Evolutionary conservation across 441 rosid species (phyloP).

Genomic region (Geranium incanum): DNA sequence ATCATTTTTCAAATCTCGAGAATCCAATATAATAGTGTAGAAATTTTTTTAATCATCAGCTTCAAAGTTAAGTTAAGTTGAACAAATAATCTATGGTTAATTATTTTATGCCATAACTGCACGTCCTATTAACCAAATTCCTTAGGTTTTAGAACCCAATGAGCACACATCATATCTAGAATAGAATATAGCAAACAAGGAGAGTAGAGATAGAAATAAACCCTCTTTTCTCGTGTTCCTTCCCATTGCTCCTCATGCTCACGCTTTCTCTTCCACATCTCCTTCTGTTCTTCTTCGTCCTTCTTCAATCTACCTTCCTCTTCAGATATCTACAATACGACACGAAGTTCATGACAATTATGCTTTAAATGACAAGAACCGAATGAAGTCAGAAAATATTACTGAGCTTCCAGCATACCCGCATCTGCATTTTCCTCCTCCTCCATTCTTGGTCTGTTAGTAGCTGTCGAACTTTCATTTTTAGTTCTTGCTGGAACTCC

Average conservation of each 20-base stretch:
- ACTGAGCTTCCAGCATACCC: slow-evolving; percentile 45
- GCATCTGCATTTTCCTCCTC: slow-evolving; percentile 94
- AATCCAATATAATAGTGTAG: background rate
- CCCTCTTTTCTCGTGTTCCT: slow-evolving; percentile 92
- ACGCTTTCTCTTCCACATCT: slow-evolving; percentile 90
- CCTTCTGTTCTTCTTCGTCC: slow-evolving; percentile 92
- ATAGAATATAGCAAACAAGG: background rate
- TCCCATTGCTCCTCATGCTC: slow-evolving; percentile 99
- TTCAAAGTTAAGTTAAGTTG: background rate
- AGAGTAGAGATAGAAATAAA: slow-evolving; percentile 23
- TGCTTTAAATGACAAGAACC: slow-evolving; percentile 11
- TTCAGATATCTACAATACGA: slow-evolving; percentile 61
- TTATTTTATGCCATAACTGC: background rate
- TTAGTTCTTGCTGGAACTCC: slow-evolving; percentile 73
- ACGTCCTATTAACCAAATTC: background rate
- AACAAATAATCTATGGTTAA: background rate
- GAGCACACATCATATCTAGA: background rate
- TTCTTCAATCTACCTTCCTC: slow-evolving; percentile 95
- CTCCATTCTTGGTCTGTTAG: slow-evolving; percentile 97
- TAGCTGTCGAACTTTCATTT: slow-evolving; percentile 77
- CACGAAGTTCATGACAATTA: slow-evolving; percentile 8
- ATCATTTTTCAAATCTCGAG: background rate
- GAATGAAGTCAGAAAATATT: slow-evolving; percentile 12
- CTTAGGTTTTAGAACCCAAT: background rate
- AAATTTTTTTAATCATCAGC: background rate